Evolutionary conservation across 2,329 filamentous ascomycete species (phyloP).

Genomic region (Rhynchosporium agropyri): DNA sequence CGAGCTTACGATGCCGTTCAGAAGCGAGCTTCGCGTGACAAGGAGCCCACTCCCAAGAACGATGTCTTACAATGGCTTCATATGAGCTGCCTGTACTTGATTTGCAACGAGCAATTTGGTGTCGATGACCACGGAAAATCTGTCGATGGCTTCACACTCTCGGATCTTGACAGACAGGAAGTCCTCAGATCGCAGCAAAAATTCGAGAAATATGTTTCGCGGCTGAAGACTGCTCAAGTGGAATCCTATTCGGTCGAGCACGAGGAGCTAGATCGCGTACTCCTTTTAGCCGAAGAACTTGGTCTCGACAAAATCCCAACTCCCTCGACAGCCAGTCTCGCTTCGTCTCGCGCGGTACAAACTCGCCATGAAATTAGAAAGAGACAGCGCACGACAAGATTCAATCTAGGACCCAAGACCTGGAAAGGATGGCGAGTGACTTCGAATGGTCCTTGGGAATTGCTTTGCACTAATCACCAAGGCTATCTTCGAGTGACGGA

Average conservation of each 20-base stretch:
- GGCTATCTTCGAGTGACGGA: constrained; percentile 25
- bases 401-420: constrained; percentile 25
- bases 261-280: constrained; percentile 27
- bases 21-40: constrained; percentile 23
- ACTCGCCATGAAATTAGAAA: constrained; percentile 22
- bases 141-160: constrained; percentile 18
- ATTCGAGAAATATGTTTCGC: constrained; percentile 28
- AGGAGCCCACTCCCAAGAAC: constrained; percentile 32
- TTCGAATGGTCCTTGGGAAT: constrained; percentile 31
- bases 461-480: constrained; percentile 29
- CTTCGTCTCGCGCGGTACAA: constrained; percentile 21
- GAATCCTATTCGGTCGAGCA: constrained; percentile 27
- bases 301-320: constrained; percentile 19
- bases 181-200: constrained; percentile 25
- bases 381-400: constrained; percentile 26
- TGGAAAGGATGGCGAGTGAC: constrained; percentile 24
- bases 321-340: constrained; percentile 20
- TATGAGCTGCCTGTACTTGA: constrained; percentile 27
- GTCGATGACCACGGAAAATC: neutral
- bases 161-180: constrained; percentile 22
- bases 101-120: constrained; percentile 15
- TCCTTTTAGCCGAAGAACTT: constrained; percentile 28
- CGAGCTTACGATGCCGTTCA: constrained; percentile 25
- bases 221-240: constrained; percentile 24
- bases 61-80: constrained; percentile 30